Conservation (phyloP, 2,329 filamentous ascomycete genomes). For the Botryotinia globosa region DNA sequence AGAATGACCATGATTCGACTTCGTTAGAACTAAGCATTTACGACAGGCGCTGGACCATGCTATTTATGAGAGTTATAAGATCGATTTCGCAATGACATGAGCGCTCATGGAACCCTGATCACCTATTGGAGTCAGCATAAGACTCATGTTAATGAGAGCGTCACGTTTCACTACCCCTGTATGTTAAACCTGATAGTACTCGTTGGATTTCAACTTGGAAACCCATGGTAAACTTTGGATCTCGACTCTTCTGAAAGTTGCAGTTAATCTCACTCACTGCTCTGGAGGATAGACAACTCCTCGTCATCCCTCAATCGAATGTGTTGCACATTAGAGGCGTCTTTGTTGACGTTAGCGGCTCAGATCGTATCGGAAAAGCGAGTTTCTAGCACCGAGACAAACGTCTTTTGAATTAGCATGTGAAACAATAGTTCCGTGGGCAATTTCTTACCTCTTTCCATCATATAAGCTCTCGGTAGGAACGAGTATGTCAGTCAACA, state of each 20-base stretch:
- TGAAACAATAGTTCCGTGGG: background rate
- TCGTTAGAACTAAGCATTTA: rapidly evolving
- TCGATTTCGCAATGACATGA: background rate
- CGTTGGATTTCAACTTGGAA: background rate
- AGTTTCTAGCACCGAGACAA: constrained; percentile 33
- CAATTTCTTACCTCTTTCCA: constrained; percentile 28
- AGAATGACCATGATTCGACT: background rate
- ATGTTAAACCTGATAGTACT: rapidly evolving
- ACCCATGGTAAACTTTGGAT: rapidly evolving
- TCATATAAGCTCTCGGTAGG: constrained; percentile 36
- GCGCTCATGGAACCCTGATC: background rate
- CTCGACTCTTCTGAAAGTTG: constrained; percentile 29
- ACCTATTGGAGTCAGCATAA: background rate
- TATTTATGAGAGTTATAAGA: background rate
- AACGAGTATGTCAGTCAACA: constrained; percentile 33
- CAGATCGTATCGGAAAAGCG: constrained; percentile 30
- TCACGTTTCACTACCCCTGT: background rate
- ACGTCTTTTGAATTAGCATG: constrained; percentile 17
- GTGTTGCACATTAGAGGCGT: constrained; percentile 25
- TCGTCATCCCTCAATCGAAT: constrained; percentile 32
- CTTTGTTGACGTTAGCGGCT: constrained; percentile 31
- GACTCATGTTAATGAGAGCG: background rate
- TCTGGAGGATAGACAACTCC: constrained; percentile 36
- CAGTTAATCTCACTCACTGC: constrained; percentile 38
- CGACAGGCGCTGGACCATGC: rapidly evolving